Percentiles rank a stretch among this genome's conserved stretches.
These are phyloP conservation scores for Evernia prunastri DNA, from an alignment of 495 filamentous ascomycete species.

Conservation along the genomic window DNA sequence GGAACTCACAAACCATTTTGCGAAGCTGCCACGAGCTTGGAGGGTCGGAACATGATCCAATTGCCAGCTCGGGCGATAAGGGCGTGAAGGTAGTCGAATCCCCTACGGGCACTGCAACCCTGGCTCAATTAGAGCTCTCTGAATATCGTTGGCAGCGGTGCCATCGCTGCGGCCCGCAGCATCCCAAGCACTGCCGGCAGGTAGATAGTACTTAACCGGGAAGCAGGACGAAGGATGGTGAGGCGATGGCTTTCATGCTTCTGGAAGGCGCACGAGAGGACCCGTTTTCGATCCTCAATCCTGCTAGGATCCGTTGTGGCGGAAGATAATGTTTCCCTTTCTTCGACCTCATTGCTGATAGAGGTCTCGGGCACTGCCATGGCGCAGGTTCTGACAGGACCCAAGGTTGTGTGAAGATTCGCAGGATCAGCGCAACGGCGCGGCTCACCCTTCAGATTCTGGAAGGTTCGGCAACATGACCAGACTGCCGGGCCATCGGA, in stretches of 20 bases:
- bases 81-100: not conserved
- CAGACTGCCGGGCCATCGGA: not conserved
- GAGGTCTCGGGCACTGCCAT: not conserved
- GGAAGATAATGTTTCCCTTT: not conserved
- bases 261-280: not conserved
- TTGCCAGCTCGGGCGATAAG: not conserved
- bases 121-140: not conserved
- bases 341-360: not conserved
- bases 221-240: not conserved
- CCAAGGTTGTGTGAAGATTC: not conserved
- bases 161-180: conserved; percentile 8
- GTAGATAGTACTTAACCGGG: not conserved
- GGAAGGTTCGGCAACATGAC: not conserved
- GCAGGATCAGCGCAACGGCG: not conserved
- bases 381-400: conserved; percentile 1
- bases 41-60: not conserved
- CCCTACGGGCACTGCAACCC: not conserved
- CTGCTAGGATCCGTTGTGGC: not conserved
- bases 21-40: not conserved
- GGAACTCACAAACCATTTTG: too few species aligned
- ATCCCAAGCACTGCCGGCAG: not conserved
- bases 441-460: not conserved
- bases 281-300: not conserved
- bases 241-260: conserved; percentile 1
- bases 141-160: not conserved